These are phyloP conservation scores for Pichia sp. DNA, from an alignment of 1,139 yeast genomes.

Conservation along the genomic window DNA sequence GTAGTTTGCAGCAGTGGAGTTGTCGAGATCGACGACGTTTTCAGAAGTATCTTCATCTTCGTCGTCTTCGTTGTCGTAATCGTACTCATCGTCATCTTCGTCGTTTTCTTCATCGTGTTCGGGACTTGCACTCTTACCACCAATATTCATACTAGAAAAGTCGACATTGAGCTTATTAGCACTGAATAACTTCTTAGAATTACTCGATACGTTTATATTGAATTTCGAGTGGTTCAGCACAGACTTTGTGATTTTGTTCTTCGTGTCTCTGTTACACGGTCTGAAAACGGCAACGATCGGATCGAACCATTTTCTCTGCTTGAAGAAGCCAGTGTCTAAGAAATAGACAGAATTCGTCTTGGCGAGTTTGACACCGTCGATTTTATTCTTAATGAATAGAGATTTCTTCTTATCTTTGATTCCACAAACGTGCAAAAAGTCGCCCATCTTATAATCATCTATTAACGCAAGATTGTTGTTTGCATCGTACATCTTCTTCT, in stretches of 20 bases:
- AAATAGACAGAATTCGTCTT: constrained; percentile 38
- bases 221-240: constrained; percentile 26
- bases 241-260: constrained; percentile 41
- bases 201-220: constrained; percentile 6
- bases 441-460: constrained; percentile 22
- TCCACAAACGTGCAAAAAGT: constrained; percentile 16
- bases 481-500: neutral
- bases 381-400: constrained; percentile 24
- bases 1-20: constrained; percentile 1
- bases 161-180: constrained; percentile 14
- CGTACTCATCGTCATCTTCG: constrained; percentile 15
- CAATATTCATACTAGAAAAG: constrained; percentile 9
- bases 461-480: constrained; percentile 5
- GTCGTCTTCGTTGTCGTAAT: constrained; percentile 31
- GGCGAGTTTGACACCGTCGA: constrained; percentile 31
- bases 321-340: constrained; percentile 19
- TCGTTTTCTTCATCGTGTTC: constrained; percentile 8
- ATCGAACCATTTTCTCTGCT: constrained; percentile 29
- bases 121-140: constrained; percentile 6
- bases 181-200: constrained; percentile 13
- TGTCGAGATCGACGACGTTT: constrained; percentile 8
- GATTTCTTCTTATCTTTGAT: constrained; percentile 25
- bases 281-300: constrained; percentile 49
- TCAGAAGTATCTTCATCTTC: constrained; percentile 26
- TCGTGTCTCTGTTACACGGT: constrained; percentile 48